Evolutionary conservation across 345 rosid species (phyloP).

Genomic region (Eucalyptus tenuipes): DNA sequence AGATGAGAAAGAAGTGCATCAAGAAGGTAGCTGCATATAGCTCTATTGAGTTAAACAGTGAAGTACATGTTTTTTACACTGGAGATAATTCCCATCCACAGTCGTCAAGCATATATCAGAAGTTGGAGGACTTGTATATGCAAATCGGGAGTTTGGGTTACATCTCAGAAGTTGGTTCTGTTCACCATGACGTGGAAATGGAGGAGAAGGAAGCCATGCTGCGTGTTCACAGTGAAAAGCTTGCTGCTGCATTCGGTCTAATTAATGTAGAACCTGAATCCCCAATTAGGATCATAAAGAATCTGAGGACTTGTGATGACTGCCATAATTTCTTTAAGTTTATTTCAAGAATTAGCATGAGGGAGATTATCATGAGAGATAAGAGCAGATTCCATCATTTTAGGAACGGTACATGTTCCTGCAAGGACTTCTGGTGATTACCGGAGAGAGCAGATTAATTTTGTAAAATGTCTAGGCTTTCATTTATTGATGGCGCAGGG

Average conservation of each 20-base stretch:
- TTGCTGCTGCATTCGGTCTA: slow-evolving; percentile 40
- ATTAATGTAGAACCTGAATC: slow-evolving; percentile 13
- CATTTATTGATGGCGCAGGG: neutral
- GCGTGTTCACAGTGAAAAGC: slow-evolving; percentile 55
- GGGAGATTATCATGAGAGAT: slow-evolving; percentile 56
- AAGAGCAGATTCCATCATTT: slow-evolving; percentile 66
- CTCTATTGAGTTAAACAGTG: slow-evolving; percentile 27
- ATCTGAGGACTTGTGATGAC: slow-evolving; percentile 62
- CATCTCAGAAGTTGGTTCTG: slow-evolving; percentile 27
- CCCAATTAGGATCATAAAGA: slow-evolving; percentile 43
- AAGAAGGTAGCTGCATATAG: slow-evolving; percentile 46
- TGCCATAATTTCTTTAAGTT: slow-evolving; percentile 54
- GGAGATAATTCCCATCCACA: slow-evolving; percentile 54
- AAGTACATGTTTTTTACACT: slow-evolving; percentile 33
- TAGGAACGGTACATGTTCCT: slow-evolving; percentile 40
- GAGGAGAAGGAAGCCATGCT: slow-evolving; percentile 49
- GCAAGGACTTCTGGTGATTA: slow-evolving; percentile 53
- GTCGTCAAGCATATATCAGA: slow-evolving; percentile 19
- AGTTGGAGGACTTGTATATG: slow-evolving; percentile 28
- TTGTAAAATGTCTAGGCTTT: neutral
- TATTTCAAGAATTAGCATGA: slow-evolving; percentile 29
- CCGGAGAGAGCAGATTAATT: neutral
- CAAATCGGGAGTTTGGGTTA: slow-evolving; percentile 41
- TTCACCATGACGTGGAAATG: slow-evolving; percentile 50
- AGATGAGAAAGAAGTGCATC: slow-evolving; percentile 30